Percentiles rank a stretch among this genome's conserved stretches.
Evolutionary conservation across 2,329 filamentous ascomycete genomes (phyloP).

Genomic region (Exophiala sp.): DNA sequence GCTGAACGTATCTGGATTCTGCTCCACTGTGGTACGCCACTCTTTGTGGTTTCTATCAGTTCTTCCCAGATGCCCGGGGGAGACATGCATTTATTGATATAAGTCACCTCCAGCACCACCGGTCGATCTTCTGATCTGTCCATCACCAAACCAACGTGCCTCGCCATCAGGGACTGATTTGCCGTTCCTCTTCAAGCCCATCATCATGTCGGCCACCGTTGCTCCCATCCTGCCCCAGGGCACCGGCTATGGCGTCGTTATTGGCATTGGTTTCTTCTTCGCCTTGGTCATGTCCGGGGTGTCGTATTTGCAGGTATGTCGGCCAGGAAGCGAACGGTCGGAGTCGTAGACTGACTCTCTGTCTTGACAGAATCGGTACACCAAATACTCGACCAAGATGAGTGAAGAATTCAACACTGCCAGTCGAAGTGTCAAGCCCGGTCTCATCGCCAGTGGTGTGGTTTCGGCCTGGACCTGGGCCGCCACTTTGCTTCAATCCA

Average conservation of each 20-base stretch:
- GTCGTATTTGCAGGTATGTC: constrained; percentile 39
- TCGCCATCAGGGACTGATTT: too few relatives aligned
- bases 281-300: constrained; percentile 39
- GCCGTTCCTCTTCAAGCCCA: not conserved
- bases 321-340: not conserved
- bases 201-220: constrained; percentile 2
- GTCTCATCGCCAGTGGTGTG: constrained; percentile 77
- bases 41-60: too few relatives aligned
- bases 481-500: constrained; percentile 52
- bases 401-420: constrained; percentile 90
- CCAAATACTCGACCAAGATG: constrained; percentile 59
- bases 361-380: constrained; percentile 14
- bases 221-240: constrained; percentile 28
- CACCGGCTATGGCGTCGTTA: constrained; percentile 46
- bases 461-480: constrained; percentile 82
- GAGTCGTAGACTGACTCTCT: not conserved
- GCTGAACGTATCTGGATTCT: too few relatives aligned
- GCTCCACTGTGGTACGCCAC: too few relatives aligned
- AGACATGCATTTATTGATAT: not conserved
- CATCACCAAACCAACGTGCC: not conserved
- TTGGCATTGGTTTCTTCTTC: constrained; percentile 45
- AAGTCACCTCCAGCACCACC: not conserved
- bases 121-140: too few relatives aligned
- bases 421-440: constrained; percentile 78
- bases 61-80: too few relatives aligned